Evolutionary conservation across 192 early-diverging fungal species (phyloP), one percentile per base, ranked within the genome.

Genomic region (Coemansia sp.): DNA sequence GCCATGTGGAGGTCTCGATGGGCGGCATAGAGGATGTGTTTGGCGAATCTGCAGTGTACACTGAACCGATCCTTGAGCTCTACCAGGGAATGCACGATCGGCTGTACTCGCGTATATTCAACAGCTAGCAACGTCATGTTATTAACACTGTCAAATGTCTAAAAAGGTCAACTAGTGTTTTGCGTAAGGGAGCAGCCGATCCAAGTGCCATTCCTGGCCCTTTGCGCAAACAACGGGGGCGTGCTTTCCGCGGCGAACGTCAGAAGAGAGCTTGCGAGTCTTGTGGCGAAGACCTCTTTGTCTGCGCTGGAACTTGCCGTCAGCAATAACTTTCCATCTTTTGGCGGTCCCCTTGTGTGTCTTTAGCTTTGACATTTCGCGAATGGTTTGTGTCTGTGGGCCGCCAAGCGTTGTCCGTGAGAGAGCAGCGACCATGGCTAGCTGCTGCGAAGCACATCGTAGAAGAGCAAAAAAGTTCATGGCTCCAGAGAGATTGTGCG

Each of bases 1-100:
- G 82, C 8, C 81, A 79, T 28, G 84, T 64, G 34, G 68, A 70
- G 20, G 62, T 57, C 14, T 62, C 45, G 6, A 57, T 61, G 29
- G 50, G 38, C 41, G 44, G 63, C 2, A 41, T 23, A 10, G 76
- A 79, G 17, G 76, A 73, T 40, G 31, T 70, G 59, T 74, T 73
- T 70, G 67, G 68, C 52, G 72, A 74, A 36, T 64, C 71, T 2
- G 71, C 59, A 1, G 77, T 74, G 40, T 80, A 92, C 59, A 92
- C 90, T 0, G 85, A 86, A 56, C 85, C 89, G 2, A 62, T 89
- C 2, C 67, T 90, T 6, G 90, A 92, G 81, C 82, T 92, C 19
- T 87, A 84, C 54, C 87, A 88, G 67, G 90, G 90, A 8, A 82
- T 89, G 74, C 90, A 92, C 64, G 90, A 90, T 64, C 83, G 88